Evolutionary conservation across 1,139 yeast species (phyloP).

Genomic region (Suhomyces kunorum): DNA sequence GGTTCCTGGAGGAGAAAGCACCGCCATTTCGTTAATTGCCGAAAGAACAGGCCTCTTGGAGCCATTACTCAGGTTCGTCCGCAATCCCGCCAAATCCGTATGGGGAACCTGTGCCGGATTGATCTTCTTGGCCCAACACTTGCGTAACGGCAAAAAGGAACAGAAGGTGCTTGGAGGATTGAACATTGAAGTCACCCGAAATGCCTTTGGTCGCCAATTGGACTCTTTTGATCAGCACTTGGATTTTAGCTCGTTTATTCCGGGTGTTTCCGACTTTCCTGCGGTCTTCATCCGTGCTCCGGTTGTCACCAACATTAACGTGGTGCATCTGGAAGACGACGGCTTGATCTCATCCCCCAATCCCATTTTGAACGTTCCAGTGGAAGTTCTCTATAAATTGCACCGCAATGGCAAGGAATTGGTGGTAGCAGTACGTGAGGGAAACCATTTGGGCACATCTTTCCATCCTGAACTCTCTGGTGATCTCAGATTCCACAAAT

Average conservation of each 20-base stretch:
- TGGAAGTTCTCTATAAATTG: slow-evolving; percentile 46
- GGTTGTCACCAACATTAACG: slow-evolving; percentile 46
- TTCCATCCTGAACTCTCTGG: slow-evolving; percentile 77
- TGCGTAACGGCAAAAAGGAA: slow-evolving; percentile 56
- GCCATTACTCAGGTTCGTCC: slow-evolving; percentile 56
- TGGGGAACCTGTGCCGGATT: slow-evolving; percentile 94
- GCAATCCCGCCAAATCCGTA: slow-evolving; percentile 49
- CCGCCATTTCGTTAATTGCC: slow-evolving; percentile 72
- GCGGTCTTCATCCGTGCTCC: slow-evolving; percentile 82
- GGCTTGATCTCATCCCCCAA: slow-evolving; percentile 10
- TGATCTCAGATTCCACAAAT: slow-evolving; percentile 65
- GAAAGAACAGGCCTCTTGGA: slow-evolving; percentile 60
- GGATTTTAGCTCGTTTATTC: slow-evolving; percentile 51
- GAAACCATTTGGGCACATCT: slow-evolving; percentile 67
- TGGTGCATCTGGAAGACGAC: slow-evolving; percentile 14
- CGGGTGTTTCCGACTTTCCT: slow-evolving; percentile 45
- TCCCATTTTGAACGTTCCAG: slow-evolving; percentile 21
- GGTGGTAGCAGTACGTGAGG: slow-evolving; percentile 76
- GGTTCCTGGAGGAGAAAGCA: slow-evolving; percentile 83
- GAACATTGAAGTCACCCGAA: slow-evolving; percentile 64
- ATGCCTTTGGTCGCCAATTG: slow-evolving; percentile 79
- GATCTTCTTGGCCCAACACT: slow-evolving; percentile 61
- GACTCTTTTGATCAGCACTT: slow-evolving; percentile 60
- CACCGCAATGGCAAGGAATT: slow-evolving; percentile 29
- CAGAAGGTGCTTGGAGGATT: slow-evolving; percentile 68